These are phyloP conservation scores for Pterocarpus santalinus DNA, from an alignment of 306 rosid genomes.

Conservation along the genomic window DNA sequence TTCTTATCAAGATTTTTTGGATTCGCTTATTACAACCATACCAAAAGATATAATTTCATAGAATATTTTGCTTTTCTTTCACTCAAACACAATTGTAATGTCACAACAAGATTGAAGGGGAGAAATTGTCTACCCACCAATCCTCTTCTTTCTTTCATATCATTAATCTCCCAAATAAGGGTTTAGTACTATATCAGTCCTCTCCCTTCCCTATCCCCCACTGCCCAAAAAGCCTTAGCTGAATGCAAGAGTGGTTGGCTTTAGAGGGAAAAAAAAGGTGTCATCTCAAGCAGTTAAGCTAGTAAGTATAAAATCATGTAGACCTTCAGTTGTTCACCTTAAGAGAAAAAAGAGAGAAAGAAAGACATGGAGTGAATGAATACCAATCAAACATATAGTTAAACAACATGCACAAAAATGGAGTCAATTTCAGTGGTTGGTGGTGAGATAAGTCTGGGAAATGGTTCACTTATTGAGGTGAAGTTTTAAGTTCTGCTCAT, in stretches of 20 bases:
- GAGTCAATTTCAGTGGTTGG: slow-evolving; percentile 44
- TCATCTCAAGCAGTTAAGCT: slow-evolving; percentile 19
- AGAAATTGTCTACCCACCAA: slow-evolving; percentile 23
- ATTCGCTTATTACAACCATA: neutral
- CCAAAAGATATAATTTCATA: neutral
- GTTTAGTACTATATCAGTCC: neutral
- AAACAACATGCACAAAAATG: slow-evolving; percentile 38
- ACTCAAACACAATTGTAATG: slow-evolving; percentile 6
- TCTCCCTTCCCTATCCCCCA: slow-evolving; percentile 11
- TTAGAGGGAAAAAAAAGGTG: slow-evolving; percentile 13
- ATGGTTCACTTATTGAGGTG: slow-evolving; percentile 39
- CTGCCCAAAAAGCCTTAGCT: slow-evolving; percentile 29
- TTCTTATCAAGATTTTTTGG: neutral
- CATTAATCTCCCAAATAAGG: slow-evolving; percentile 16
- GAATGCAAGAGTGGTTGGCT: slow-evolving; percentile 37
- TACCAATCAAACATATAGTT: slow-evolving; percentile 31
- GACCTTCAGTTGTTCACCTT: slow-evolving; percentile 36
- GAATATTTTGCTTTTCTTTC: neutral
- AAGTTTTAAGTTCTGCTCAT: slow-evolving; percentile 31
- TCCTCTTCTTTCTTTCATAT: slow-evolving; percentile 1
- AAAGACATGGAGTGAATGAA: neutral
- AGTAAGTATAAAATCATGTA: slow-evolving; percentile 18
- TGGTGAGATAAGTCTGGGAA: slow-evolving; percentile 5
- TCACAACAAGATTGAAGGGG: slow-evolving; percentile 12
- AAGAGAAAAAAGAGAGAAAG: neutral